Percentiles rank a stretch among this genome's conserved stretches.
These are phyloP conservation scores for Metschnikowia borealis DNA, from an alignment of 805 yeast genomes.

Conservation along the genomic window DNA sequence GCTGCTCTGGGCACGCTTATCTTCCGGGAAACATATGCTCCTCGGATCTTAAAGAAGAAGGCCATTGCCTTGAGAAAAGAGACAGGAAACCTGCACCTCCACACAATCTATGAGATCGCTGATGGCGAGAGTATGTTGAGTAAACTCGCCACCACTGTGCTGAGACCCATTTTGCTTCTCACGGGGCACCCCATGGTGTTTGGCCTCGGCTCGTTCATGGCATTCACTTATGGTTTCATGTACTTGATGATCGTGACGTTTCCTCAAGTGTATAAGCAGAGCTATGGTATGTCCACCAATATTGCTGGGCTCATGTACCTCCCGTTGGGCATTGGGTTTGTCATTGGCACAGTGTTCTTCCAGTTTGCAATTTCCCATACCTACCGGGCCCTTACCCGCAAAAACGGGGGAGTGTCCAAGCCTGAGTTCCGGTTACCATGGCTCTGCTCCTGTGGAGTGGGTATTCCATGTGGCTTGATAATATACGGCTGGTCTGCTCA, in stretches of 20 bases:
- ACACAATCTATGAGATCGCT: conserved; percentile 61
- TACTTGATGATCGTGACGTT: conserved; percentile 59
- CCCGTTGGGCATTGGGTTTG: conserved; percentile 53
- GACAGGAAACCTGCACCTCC: conserved; percentile 54
- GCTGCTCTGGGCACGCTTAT: conserved; percentile 44
- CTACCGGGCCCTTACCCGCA: conserved; percentile 33
- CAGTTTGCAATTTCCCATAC: conserved; percentile 40
- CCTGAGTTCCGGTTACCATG: conserved; percentile 61
- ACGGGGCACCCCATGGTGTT: conserved; percentile 59
- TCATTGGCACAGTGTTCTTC: conserved; percentile 48
- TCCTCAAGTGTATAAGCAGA: conserved; percentile 47
- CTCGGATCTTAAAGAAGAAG: conserved; percentile 45
- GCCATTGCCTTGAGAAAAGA: conserved; percentile 45
- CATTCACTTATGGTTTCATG: conserved; percentile 63
- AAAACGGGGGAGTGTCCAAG: conserved; percentile 50
- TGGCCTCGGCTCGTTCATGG: conserved; percentile 61
- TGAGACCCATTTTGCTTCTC: conserved; percentile 53
- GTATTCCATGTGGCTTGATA: conserved; percentile 56
- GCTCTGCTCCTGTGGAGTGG: conserved; percentile 43
- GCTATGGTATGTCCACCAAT: conserved; percentile 46
- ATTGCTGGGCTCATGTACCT: conserved; percentile 57
- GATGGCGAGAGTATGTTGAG: conserved; percentile 40
- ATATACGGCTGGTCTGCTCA: conserved; percentile 75
- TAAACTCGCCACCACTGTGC: conserved; percentile 43
- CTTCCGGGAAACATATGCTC: conserved; percentile 58